Evolutionary conservation across 805 yeast genomes (phyloP).

Genomic region (Clavispora vitiphila): DNA sequence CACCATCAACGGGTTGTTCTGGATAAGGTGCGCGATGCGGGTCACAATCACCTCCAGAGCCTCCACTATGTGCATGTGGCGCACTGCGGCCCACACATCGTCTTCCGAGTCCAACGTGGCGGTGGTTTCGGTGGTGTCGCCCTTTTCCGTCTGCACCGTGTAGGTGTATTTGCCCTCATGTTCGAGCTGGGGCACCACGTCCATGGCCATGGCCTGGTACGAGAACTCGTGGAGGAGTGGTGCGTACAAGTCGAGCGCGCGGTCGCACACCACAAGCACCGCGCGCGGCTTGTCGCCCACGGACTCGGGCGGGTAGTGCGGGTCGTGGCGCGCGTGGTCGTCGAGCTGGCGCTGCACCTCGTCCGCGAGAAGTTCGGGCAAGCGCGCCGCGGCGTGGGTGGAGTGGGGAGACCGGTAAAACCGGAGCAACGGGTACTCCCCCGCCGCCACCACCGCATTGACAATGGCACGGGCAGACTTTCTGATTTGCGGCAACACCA

Average conservation of each 20-base stretch:
- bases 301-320: slow-evolving; percentile 56
- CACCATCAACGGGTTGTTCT: slow-evolving; percentile 70
- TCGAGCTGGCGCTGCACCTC: slow-evolving; percentile 69
- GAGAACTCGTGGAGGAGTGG: slow-evolving; percentile 87
- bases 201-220: slow-evolving; percentile 90
- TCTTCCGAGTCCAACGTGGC: slow-evolving; percentile 50
- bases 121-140: slow-evolving; percentile 25
- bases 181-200: slow-evolving; percentile 46
- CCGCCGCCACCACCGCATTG: slow-evolving; percentile 68
- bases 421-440: slow-evolving; percentile 85
- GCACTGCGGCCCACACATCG: slow-evolving; percentile 63
- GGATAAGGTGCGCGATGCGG: slow-evolving; percentile 58
- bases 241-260: slow-evolving; percentile 77
- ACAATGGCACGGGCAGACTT: slow-evolving; percentile 62
- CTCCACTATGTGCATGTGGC: slow-evolving; percentile 73
- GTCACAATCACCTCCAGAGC: slow-evolving; percentile 58
- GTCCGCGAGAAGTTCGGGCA: slow-evolving; percentile 67
- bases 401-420: slow-evolving; percentile 53
- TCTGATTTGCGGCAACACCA: slow-evolving; percentile 54
- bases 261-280: slow-evolving; percentile 69
- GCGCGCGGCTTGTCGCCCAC: slow-evolving; percentile 59
- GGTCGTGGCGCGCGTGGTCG: slow-evolving; percentile 64
- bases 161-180: slow-evolving; percentile 45
- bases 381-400: slow-evolving; percentile 48
- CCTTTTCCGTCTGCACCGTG: slow-evolving; percentile 49